These are phyloP conservation scores for Laetiporus sulphureus DNA, from an alignment of 1,284 basidiomycete genomes.

Conservation along the genomic window DNA sequence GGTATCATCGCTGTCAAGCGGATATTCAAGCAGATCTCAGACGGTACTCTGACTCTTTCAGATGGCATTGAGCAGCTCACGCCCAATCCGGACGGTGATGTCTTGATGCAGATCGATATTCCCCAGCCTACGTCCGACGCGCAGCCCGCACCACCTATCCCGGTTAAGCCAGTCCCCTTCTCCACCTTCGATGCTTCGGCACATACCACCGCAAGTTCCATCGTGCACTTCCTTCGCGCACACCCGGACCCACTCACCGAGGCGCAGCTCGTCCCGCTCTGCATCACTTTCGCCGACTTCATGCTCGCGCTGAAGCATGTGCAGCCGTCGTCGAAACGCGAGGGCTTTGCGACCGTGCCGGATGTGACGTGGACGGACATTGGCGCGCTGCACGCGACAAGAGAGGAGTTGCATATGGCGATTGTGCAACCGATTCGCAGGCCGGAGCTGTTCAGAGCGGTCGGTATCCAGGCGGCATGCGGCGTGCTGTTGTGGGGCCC, in stretches of 20 bases:
- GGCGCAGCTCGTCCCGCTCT: conserved; percentile 73
- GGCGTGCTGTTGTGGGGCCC: conserved; percentile 98
- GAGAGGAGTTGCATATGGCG: conserved; percentile 95
- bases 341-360: conserved; percentile 96
- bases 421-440: conserved; percentile 92
- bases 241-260: conserved; percentile 79
- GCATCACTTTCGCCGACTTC: conserved; percentile 81
- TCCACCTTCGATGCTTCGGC: conserved; percentile 30
- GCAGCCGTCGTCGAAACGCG: conserved; percentile 94
- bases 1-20: conserved; percentile 96
- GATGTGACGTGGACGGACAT: conserved; percentile 95
- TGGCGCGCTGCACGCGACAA: conserved; percentile 81
- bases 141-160: conserved; percentile 11
- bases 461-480: conserved; percentile 84
- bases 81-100: conserved; percentile 24
- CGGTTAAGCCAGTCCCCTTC: conserved; percentile 33
- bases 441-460: conserved; percentile 82
- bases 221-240: conserved; percentile 82
- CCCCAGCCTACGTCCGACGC: conserved; percentile 6
- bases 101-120: conserved; percentile 47
- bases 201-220: conserved; percentile 57
- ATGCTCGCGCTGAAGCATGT: conserved; percentile 73
- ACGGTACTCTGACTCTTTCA: conserved; percentile 55
- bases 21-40: conserved; percentile 83
- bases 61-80: conserved; percentile 19